phyloP scores from a whole-genome alignment of 1,139 yeast genomes.

The Hansenula sp. region DNA sequence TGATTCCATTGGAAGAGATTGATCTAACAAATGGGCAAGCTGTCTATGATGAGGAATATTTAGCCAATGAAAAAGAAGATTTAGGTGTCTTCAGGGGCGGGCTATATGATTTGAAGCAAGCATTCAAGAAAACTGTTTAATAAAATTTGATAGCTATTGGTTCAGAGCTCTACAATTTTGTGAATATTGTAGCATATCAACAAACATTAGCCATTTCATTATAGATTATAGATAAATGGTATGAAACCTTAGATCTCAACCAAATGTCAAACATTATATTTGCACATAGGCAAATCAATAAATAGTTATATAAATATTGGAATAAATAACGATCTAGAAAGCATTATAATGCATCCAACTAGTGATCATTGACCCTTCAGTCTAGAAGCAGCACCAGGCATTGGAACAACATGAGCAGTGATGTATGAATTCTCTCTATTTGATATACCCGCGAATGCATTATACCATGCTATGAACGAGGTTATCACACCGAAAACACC shows the following conservation, averaged over 20 bases:
- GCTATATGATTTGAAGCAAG: background rate
- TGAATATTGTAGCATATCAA: no score
- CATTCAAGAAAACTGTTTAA: background rate
- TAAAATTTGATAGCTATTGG: no score
- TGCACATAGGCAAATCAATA: no score
- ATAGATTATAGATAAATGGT: no score
- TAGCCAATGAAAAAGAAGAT: background rate
- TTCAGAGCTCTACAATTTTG: no score
- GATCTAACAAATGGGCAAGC: slow-evolving; percentile 9
- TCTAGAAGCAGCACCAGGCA: slow-evolving; percentile 31
- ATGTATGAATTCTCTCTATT: slow-evolving; percentile 59
- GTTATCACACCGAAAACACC: slow-evolving; percentile 67
- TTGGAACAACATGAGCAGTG: slow-evolving; percentile 48
- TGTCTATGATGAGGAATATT: slow-evolving; percentile 2
- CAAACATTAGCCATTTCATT: no score
- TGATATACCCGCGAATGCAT: slow-evolving; percentile 74
- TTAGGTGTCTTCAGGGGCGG: slow-evolving; percentile 1
- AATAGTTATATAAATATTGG: background rate
- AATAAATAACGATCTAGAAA: background rate
- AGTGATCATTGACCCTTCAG: background rate
- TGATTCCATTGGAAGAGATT: slow-evolving; percentile 9
- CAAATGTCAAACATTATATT: no score
- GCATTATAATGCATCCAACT: no score
- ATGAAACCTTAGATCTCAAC: no score
- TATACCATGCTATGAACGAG: slow-evolving; percentile 70